These are phyloP conservation scores for Botryobasidium botryosum DNA, from an alignment of 768 basidiomycete genomes.

Conservation along the genomic window DNA sequence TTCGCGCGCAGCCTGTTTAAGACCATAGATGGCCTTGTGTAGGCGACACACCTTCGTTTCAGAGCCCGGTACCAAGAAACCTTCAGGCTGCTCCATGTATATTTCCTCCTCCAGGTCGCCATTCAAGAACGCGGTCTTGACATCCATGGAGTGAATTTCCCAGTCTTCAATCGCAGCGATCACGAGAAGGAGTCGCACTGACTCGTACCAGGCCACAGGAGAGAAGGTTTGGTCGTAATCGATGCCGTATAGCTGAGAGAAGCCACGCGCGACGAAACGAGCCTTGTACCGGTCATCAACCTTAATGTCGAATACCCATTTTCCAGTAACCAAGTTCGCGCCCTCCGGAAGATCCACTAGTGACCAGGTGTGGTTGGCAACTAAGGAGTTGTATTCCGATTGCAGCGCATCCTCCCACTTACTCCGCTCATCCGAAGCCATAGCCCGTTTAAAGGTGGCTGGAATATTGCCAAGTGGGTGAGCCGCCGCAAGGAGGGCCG, in stretches of 20 bases:
- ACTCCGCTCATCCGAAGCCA: too few species aligned
- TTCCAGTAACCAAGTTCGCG: background rate
- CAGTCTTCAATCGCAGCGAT: conserved; percentile 22
- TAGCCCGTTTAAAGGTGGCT: too few species aligned
- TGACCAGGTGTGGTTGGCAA: background rate
- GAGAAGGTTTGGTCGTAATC: conserved; percentile 15
- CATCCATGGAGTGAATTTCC: conserved; percentile 27
- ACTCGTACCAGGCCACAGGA: conserved; percentile 16
- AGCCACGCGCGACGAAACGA: conserved; percentile 8
- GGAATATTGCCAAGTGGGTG: too few species aligned
- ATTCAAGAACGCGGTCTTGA: conserved; percentile 28
- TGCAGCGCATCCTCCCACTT: conserved; percentile 1
- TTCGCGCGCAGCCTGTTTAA: conserved; percentile 1
- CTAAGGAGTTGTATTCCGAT: conserved; percentile 1
- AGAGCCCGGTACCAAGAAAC: too few species aligned
- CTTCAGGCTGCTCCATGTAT: conserved; percentile 14
- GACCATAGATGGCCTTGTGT: conserved; percentile 14
- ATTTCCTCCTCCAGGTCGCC: conserved; percentile 18
- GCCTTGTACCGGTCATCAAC: conserved; percentile 8
- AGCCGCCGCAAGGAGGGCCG: too few species aligned
- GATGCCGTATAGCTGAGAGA: conserved; percentile 7
- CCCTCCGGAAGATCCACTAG: conserved; percentile 3
- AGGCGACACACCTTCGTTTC: conserved; percentile 14
- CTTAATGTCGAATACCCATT: conserved; percentile 5
- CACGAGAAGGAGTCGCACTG: conserved; percentile 20